Conservation (phyloP, 306 rosid genomes). For the Carpinus fangiana region DNA sequence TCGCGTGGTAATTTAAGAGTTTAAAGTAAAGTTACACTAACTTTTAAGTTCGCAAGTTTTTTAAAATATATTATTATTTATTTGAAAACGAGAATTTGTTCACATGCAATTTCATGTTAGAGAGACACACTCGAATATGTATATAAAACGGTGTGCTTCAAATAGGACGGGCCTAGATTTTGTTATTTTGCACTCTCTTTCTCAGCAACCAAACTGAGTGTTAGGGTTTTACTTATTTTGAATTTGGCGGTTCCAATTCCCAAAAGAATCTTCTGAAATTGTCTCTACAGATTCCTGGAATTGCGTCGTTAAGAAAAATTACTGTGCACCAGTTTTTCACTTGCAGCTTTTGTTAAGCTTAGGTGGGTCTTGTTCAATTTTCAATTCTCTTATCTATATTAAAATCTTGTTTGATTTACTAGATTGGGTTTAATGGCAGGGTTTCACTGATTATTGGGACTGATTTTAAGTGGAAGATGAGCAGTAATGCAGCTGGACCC, state of each 20-base stretch:
- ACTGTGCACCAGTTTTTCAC: not conserved
- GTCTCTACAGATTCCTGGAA: not conserved
- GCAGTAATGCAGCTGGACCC: slow-evolving; percentile 51
- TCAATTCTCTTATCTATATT: not conserved
- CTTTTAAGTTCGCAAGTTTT: too few species aligned
- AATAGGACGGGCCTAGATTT: too few species aligned
- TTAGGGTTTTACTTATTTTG: not conserved
- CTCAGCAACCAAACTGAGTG: too few species aligned
- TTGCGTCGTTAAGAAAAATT: not conserved
- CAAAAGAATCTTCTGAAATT: not conserved
- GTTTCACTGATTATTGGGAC: not conserved
- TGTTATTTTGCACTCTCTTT: too few species aligned
- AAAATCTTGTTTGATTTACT: not conserved
- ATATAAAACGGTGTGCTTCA: not conserved
- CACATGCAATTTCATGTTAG: too few species aligned
- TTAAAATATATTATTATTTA: too few species aligned
- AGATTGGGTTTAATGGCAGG: not conserved
- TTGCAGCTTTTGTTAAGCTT: not conserved
- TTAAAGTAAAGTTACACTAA: too few species aligned
- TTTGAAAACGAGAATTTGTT: too few species aligned
- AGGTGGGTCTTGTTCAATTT: not conserved
- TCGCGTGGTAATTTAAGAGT: too few species aligned
- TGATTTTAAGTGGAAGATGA: slow-evolving; percentile 36
- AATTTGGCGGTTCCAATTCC: not conserved
- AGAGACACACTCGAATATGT: too few species aligned